Percentiles rank a stretch among this genome's conserved stretches.
Conservation (phyloP, 1,139 yeast genomes). For the Kurtzmaniella natalensis region DNA sequence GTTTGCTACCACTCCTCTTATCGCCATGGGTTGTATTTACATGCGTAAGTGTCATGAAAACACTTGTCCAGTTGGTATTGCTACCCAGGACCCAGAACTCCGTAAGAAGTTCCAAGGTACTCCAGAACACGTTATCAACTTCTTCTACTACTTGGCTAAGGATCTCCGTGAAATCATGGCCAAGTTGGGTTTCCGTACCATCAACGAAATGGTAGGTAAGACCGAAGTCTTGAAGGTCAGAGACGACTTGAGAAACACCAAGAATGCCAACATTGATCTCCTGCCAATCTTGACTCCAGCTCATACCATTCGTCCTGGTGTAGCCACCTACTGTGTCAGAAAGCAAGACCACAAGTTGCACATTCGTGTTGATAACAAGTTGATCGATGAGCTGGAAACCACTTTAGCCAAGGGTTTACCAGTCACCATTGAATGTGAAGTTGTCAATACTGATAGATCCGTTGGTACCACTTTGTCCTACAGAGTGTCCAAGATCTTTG, state of each 20-base stretch:
- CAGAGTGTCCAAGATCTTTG: slow-evolving; percentile 88
- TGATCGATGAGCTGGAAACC: slow-evolving; percentile 91
- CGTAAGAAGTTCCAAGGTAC: slow-evolving; percentile 93
- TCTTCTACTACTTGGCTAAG: slow-evolving; percentile 90
- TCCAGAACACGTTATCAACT: slow-evolving; percentile 97
- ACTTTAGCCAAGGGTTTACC: slow-evolving; percentile 94
- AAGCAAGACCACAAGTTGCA: slow-evolving; percentile 94
- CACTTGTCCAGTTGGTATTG: slow-evolving; percentile 97
- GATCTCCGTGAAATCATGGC: slow-evolving; percentile 95
- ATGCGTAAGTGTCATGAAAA: slow-evolving; percentile 91
- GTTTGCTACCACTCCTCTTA: slow-evolving; percentile 93
- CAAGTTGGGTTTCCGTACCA: slow-evolving; percentile 86
- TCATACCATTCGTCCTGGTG: slow-evolving; percentile 96
- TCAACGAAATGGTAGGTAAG: slow-evolving; percentile 97
- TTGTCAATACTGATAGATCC: slow-evolving; percentile 94
- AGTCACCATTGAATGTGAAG: slow-evolving; percentile 87
- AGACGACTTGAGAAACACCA: slow-evolving; percentile 80
- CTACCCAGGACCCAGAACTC: slow-evolving; percentile 94
- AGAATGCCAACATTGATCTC: slow-evolving; percentile 87
- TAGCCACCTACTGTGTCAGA: slow-evolving; percentile 86
- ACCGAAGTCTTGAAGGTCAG: slow-evolving; percentile 86
- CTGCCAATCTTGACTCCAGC: slow-evolving; percentile 96
- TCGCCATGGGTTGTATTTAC: slow-evolving; percentile 96
- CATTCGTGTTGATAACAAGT: slow-evolving; percentile 88
- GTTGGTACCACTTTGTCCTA: slow-evolving; percentile 92